Conservation (phyloP, 345 rosid species). For the Geranium brycei region DNA sequence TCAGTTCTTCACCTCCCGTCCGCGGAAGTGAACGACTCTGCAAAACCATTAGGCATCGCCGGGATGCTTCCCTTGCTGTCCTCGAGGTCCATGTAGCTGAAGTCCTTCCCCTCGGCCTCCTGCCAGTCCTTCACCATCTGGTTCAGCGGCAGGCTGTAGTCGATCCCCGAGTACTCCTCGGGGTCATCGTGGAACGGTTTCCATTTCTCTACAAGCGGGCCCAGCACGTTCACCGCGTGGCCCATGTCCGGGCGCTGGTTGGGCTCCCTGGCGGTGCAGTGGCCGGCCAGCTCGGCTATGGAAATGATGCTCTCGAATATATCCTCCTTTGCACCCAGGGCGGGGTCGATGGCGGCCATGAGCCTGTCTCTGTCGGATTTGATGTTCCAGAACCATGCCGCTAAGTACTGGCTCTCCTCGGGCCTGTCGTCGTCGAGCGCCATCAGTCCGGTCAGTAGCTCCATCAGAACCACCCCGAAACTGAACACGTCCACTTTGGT, state of each 20-base stretch:
- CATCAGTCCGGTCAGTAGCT: slow-evolving; percentile 53
- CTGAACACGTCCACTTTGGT: slow-evolving; percentile 71
- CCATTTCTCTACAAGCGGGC: slow-evolving; percentile 65
- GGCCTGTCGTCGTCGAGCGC: slow-evolving; percentile 63
- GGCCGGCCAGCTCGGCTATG: slow-evolving; percentile 61
- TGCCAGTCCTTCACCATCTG: slow-evolving; percentile 84
- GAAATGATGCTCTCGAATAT: slow-evolving; percentile 39
- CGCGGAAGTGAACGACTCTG: slow-evolving; percentile 59
- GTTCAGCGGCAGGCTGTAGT: slow-evolving; percentile 61
- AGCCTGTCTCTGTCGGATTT: slow-evolving; percentile 45
- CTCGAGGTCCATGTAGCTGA: slow-evolving; percentile 37
- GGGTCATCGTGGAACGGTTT: slow-evolving; percentile 40
- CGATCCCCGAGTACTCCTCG: slow-evolving; percentile 59
- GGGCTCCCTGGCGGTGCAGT: slow-evolving; percentile 68
- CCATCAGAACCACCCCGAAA: slow-evolving; percentile 68
- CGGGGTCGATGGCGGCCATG: slow-evolving; percentile 44
- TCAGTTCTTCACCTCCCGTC: slow-evolving; percentile 41
- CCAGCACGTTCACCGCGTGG: slow-evolving; percentile 52
- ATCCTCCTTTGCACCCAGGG: slow-evolving; percentile 38
- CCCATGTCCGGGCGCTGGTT: slow-evolving; percentile 70
- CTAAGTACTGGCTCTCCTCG: slow-evolving; percentile 62
- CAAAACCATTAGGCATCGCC: slow-evolving; percentile 54
- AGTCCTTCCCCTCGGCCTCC: slow-evolving; percentile 61
- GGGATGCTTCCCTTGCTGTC: slow-evolving; percentile 71
- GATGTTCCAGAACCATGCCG: slow-evolving; percentile 62